Evolutionary conservation across 805 yeast genomes (phyloP), one percentile per base, ranked within the genome.

Genomic region (Lipomyces sp.): DNA sequence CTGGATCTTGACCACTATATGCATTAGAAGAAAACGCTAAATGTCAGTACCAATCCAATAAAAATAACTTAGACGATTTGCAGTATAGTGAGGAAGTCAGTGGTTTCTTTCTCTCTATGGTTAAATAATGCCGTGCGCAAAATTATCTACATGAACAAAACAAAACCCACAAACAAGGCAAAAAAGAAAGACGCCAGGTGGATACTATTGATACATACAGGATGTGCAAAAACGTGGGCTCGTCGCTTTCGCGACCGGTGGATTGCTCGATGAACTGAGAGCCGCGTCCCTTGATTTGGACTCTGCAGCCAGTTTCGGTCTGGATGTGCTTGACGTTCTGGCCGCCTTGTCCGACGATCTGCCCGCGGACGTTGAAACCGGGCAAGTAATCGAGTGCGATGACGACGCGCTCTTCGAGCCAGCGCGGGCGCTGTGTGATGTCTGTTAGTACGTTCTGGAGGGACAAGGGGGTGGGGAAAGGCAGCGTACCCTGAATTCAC

Each of bases 261-360:
- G 57, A 47, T 31, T 59, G 55, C 32, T 68, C 71, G 41, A 65
- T 47, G 46, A 60, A 68, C 16, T 66, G 68, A 6, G 70, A 65
- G n/a, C 69, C 69, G 16, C 60, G 51, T 10, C 72, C 72, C 53
- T 65, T 68, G 39, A 68, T 58, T 45, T 64, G 68, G n/a, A 68
- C 66, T 7, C 63, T 55, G 38, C 63, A 53, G 8, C 64, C 67
- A 1, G 72, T 65, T 35, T 61, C 68, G 32, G 46, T 40, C 42
- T 61, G 63, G 32, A 68, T 69, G 53, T 68, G 72, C 59, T 69
- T 68, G 21, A 68, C 64, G 47, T 68, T 67, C 23, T 58, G 63
- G 28, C 70, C 71, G 11, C 56, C 63, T n/a, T 61, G 62, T 10
- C 72, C 72, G n/a, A 69, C 66, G 29, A 68, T 58, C 36, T 62